These are phyloP conservation scores for Alternaria tenuissima DNA, from an alignment of 2,329 filamentous ascomycete genomes.

Conservation along the genomic window DNA sequence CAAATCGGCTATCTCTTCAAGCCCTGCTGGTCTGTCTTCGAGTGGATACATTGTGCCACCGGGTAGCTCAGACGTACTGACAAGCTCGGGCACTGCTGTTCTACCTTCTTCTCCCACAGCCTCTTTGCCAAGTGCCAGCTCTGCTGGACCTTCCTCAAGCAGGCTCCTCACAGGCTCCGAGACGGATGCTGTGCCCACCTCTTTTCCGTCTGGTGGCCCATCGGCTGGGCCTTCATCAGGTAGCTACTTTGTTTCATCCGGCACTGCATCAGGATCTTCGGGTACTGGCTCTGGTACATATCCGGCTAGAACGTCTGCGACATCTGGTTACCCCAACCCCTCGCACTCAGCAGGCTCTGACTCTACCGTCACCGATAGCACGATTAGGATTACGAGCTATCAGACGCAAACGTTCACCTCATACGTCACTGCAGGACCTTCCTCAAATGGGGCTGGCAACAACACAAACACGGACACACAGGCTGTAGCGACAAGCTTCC, in stretches of 20 bases:
- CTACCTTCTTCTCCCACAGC: not conserved
- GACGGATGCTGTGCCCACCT: not conserved
- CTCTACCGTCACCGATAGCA: conserved; percentile 26
- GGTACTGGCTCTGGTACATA: conserved; percentile 16
- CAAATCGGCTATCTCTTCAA: not conserved
- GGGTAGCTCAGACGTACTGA: not conserved
- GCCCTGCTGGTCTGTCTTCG: not conserved
- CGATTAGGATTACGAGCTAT: conserved; percentile 38
- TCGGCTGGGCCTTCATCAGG: conserved; percentile 4
- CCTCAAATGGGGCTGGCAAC: conserved; percentile 13
- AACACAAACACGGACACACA: conserved; percentile 26
- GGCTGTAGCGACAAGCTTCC: conserved; percentile 28
- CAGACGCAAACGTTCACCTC: conserved; percentile 34
- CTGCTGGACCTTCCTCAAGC: not conserved
- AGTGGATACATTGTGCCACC: conserved; percentile 6
- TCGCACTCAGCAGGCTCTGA: conserved; percentile 11
- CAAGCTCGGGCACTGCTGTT: not conserved
- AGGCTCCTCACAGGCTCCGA: not conserved
- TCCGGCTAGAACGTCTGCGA: conserved; percentile 17
- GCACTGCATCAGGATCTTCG: conserved; percentile 1
- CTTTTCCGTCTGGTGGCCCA: not conserved
- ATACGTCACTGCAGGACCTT: conserved; percentile 24
- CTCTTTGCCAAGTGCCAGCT: not conserved
- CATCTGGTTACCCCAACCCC: conserved; percentile 19
- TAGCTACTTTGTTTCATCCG: not conserved